Base-by-base conservation (phyloP, 768 basidiomycete genomes). In the Termitomyces sp. region DNA sequence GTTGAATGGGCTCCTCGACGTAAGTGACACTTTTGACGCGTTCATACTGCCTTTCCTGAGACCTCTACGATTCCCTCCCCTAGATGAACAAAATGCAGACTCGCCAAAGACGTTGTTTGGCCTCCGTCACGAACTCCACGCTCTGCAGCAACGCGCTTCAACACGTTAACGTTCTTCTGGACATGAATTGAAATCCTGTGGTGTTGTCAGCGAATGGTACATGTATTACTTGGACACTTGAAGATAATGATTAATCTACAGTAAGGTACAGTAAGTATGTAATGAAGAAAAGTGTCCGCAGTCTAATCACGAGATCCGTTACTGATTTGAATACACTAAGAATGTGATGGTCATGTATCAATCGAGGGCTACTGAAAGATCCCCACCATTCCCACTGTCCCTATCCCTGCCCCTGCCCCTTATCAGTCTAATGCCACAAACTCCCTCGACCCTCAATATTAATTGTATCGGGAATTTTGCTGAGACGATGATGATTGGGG, bases 81-180 rank as follows among this genome's bases (percentile, higher is more conserved):
- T 57, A 63, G 62, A 59, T 35, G 49, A 57, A 52, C 32, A 9
- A 4, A 24, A 55, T 12, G 1, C 12, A 9, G 42, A 44, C 18
- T 8, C 28, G 9, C 44, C 52, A 38, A 50, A 49, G 22, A 35
- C 57, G 7, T 39, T 59, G 9, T 63, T 63, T 50, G 53, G 58
- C 20, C 36, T 63, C 5, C 53, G 58, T 15, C 58, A 63, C 18
- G 54, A 62, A 28, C 45, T 62, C 4, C 39, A 53, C 6, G 45
- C 38, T 12, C 45, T 59, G 32, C 55, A 55, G 24, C 55, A 18
- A n/a, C 62, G 39, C 7, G 13, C 16, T 18, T 49, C 48, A 8
- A 49, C 4, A 18, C 32, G 32, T n/a, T 45, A 11, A 4, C 28
- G 18, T 7, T 33, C 8, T 4, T 11, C 12, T n/a, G n/a, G 32